A percentile compares a stretch with the other conserved stretches of the same genome.
These are phyloP conservation scores for Tolypocladium cylindrosporum DNA, from an alignment of 2,329 filamentous ascomycete species.

Conservation along the genomic window DNA sequence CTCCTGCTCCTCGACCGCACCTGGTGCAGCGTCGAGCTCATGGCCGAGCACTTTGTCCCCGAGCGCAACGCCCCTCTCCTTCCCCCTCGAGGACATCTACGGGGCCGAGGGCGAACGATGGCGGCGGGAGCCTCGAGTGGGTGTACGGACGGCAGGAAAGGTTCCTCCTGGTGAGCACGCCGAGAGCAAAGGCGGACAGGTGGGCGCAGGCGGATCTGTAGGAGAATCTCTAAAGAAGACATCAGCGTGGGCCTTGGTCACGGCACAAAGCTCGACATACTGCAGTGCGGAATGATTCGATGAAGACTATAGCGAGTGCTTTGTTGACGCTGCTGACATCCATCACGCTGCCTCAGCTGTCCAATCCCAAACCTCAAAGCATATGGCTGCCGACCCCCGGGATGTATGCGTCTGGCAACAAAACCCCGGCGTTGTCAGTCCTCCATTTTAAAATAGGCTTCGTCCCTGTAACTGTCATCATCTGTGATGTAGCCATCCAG, in stretches of 20 bases:
- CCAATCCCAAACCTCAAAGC: not conserved
- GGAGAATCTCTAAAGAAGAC: not conserved
- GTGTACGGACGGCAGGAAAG: slow-evolving; percentile 27
- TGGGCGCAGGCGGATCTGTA: not conserved
- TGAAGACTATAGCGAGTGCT: not conserved
- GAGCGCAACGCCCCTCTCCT: slow-evolving; percentile 19
- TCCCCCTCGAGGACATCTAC: slow-evolving; percentile 39
- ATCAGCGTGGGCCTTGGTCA: accelerated
- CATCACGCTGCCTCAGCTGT: not conserved
- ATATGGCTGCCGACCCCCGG: not conserved
- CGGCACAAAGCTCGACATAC: too few relatives aligned
- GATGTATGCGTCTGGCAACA: too few relatives aligned
- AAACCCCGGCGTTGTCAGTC: too few relatives aligned
- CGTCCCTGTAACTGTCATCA: too few relatives aligned
- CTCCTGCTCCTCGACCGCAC: not conserved
- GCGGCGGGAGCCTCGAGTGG: slow-evolving; percentile 32
- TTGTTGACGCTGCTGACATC: not conserved
- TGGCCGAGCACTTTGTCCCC: not conserved
- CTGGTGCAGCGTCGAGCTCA: not conserved
- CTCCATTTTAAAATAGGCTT: too few relatives aligned
- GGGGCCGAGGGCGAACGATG: slow-evolving; percentile 17
- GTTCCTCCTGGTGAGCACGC: slow-evolving; percentile 25
- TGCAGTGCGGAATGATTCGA: too few relatives aligned
- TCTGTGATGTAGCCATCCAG: too few relatives aligned
- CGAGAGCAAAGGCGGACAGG: not conserved